Base-by-base conservation (phyloP, 75 land plant genomes). In the Isoetes taiwanensis region DNA sequence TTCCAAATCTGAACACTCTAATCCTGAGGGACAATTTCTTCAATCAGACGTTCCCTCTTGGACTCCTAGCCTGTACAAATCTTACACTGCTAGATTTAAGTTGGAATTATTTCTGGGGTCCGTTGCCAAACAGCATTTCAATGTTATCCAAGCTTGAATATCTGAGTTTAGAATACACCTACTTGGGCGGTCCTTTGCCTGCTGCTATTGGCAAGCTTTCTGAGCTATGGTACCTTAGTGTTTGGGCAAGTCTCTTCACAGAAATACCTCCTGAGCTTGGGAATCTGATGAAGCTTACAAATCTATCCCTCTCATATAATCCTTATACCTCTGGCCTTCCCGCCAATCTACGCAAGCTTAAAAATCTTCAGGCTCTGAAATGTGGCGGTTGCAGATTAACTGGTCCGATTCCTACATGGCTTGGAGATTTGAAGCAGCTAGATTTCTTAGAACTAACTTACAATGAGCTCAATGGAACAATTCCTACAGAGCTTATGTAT, bases 201-300 rank as follows among this genome's bases (percentile, higher is more conserved):
- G 54, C 29, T 3, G 29, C 25, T 21, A 14, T 61, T 1, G 63
- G 56, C 30, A 35, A 41, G 6, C 54, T 61, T 5, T 28, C 28
- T 12, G 29, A 30, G 30, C 54, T 61, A 8, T 12, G 29, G 63
- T 61, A 1, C 12, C 57, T 56, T 38, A 32, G 20, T 38, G 11
- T 56, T 32, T 56, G 57, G 57, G 9, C 32, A 63, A 64, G 77
- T 17, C 8, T 17, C 4, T 59, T 86, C 2, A 25, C 42, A 0
- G 37, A 28, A 8, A 76, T 86, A 0, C 93, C 86, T 0, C 67
- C 62, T 10, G 81, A 82, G 56, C 72, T 86, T 0, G 93, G 86
- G 9, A 86, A 86, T 30, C 54, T 86, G 46, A 64, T 76, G 0
- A 28, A 48, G 57, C 73, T 86, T 30, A 29, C 5, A 2, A 80